A percentile compares a stretch with the other conserved stretches of the same genome.
Evolutionary conservation across 306 rosid genomes (phyloP).

Genomic region (Citrullus amarus): DNA sequence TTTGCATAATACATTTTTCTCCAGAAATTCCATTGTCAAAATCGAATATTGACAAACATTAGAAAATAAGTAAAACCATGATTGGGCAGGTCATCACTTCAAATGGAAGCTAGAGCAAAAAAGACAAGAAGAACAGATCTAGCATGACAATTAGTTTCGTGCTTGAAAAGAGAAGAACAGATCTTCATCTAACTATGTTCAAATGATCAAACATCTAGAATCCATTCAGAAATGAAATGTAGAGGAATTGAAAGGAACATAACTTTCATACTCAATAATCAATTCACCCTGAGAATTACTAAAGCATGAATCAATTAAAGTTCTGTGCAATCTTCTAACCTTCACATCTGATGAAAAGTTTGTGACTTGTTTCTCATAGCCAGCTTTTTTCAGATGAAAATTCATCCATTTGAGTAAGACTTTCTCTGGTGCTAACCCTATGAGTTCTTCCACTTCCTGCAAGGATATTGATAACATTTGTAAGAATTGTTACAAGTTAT

Average conservation of each 20-base stretch:
- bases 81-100: background rate
- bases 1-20: background rate
- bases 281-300: background rate
- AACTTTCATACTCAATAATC: background rate
- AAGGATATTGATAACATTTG: slow-evolving; percentile 2
- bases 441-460: slow-evolving; percentile 98
- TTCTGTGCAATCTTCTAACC: slow-evolving; percentile 33
- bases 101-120: background rate
- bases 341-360: slow-evolving; percentile 92
- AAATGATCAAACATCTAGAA: background rate
- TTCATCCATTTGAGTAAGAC: slow-evolving; percentile 98
- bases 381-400: slow-evolving; percentile 87
- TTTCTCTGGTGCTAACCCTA: slow-evolving; percentile 89
- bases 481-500: background rate
- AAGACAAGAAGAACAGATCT: background rate
- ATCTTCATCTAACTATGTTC: background rate
- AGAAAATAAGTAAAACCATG: background rate
- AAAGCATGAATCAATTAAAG: background rate
- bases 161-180: background rate
- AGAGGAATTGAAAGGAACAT: background rate
- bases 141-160: background rate
- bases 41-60: background rate
- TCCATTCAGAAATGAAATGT: background rate
- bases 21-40: background rate
- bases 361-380: slow-evolving; percentile 87